These are phyloP conservation scores for Pythium myriotylum DNA, from an alignment of 352 stramenopile species.

Conservation along the genomic window DNA sequence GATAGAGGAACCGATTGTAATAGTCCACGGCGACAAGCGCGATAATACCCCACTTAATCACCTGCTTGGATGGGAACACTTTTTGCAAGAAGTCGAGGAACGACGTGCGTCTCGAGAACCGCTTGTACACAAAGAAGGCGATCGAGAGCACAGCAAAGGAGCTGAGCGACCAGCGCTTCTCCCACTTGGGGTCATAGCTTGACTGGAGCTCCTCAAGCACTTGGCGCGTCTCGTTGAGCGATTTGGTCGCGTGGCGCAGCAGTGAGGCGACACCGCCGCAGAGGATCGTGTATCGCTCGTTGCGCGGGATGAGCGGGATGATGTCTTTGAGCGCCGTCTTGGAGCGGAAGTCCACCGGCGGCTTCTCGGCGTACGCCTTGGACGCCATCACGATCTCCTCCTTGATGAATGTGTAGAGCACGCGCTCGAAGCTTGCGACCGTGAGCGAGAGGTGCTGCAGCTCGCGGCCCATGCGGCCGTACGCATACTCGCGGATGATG, in stretches of 20 bases:
- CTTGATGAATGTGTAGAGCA: slow-evolving; percentile 89
- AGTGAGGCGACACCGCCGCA: slow-evolving; percentile 78
- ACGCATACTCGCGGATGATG: slow-evolving; percentile 87
- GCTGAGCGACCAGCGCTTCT: slow-evolving; percentile 84
- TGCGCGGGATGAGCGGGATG: slow-evolving; percentile 82
- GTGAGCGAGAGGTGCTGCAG: slow-evolving; percentile 87
- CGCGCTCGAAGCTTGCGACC: slow-evolving; percentile 81
- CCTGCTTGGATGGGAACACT: slow-evolving; percentile 62
- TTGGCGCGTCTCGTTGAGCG: slow-evolving; percentile 74
- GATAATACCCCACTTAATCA: slow-evolving; percentile 64
- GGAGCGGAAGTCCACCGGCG: slow-evolving; percentile 69
- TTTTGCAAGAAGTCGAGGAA: slow-evolving; percentile 68
- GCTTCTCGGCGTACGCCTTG: slow-evolving; percentile 52
- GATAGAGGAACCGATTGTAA: slow-evolving; percentile 78
- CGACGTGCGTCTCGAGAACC: slow-evolving; percentile 72
- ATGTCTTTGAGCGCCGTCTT: slow-evolving; percentile 89
- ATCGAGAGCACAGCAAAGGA: slow-evolving; percentile 57
- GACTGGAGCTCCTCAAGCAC: slow-evolving; percentile 82
- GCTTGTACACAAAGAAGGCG: slow-evolving; percentile 69
- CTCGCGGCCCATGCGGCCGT: slow-evolving; percentile 78
- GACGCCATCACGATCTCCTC: slow-evolving; percentile 85
- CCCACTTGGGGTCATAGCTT: slow-evolving; percentile 81
- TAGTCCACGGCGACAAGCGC: slow-evolving; percentile 64
- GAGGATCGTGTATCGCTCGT: slow-evolving; percentile 82
- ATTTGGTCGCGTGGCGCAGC: slow-evolving; percentile 82